Conservation (phyloP, 768 basidiomycete genomes). For the Pulveroboletus frians region DNA sequence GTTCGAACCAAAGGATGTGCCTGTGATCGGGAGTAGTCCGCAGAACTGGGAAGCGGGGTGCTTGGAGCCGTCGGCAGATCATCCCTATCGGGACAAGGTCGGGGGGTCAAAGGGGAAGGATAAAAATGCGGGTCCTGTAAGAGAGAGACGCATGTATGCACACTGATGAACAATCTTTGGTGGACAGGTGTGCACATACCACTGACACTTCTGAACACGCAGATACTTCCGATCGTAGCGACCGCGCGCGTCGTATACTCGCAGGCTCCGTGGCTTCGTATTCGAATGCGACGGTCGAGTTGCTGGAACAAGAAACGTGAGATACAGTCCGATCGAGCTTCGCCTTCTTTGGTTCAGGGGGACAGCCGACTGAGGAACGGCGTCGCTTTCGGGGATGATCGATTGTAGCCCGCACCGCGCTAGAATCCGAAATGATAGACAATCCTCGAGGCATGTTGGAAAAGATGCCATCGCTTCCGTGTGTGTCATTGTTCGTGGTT, state of each 20-base stretch:
- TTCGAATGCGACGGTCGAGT: neutral
- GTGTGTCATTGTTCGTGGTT: neutral
- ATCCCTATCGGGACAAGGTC: neutral
- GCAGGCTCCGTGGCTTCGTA: constrained; percentile 33
- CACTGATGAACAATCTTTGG: neutral
- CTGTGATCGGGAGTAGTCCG: constrained; percentile 18
- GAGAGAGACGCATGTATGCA: constrained; percentile 7
- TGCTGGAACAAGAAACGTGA: neutral
- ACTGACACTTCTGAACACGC: constrained; percentile 2
- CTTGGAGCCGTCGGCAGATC: constrained; percentile 21
- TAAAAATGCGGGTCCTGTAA: constrained; percentile 7
- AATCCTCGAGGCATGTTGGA: neutral
- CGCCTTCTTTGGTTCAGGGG: constrained; percentile 12
- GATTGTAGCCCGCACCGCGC: neutral
- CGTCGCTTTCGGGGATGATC: constrained; percentile 12
- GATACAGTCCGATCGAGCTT: constrained; percentile 11
- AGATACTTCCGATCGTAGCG: constrained; percentile 31
- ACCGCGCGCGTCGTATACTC: constrained; percentile 38
- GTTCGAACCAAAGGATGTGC: constrained; percentile 25
- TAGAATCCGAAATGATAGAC: neutral
- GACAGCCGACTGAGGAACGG: constrained; percentile 1
- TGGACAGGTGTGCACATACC: constrained; percentile 4
- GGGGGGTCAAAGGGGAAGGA: constrained; percentile 2
- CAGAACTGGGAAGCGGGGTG: constrained; percentile 24
- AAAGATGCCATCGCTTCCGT: neutral